phyloP scores from a whole-genome alignment of 805 yeast genomes.

The Candida easanensis region DNA sequence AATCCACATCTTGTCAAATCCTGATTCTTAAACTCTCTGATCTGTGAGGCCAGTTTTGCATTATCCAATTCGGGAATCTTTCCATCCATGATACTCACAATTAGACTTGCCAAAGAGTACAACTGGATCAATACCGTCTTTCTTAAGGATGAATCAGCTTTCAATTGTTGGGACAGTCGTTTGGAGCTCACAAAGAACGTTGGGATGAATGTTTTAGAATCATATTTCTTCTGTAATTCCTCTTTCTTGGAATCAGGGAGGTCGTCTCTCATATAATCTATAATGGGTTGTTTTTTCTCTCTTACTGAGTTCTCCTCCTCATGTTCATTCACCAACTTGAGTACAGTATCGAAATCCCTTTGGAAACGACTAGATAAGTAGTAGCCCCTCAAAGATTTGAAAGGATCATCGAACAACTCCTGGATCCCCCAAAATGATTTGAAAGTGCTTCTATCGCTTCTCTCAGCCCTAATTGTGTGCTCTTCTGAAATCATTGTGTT shows the following conservation, averaged over 20 bases:
- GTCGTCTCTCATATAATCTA: slow-evolving; percentile 3
- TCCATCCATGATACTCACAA: not conserved
- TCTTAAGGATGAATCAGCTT: slow-evolving; percentile 17
- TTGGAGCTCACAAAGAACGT: slow-evolving; percentile 15
- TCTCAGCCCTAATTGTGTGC: not conserved
- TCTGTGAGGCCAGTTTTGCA: not conserved
- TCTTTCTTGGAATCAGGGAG: slow-evolving; percentile 9
- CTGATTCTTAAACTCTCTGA: not conserved
- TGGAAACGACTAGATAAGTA: not conserved
- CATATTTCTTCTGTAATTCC: slow-evolving; percentile 14
- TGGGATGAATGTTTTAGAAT: slow-evolving; percentile 18
- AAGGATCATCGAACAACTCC: slow-evolving; percentile 19
- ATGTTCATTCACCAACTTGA: not conserved
- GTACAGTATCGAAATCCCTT: not conserved
- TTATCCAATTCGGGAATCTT: not conserved
- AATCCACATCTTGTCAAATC: not conserved
- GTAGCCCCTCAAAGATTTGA: not conserved
- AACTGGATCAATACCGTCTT: slow-evolving; percentile 15
- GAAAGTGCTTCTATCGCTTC: not conserved
- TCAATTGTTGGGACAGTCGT: slow-evolving; percentile 18
- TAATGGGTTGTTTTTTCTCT: not conserved
- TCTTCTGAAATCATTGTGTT: slow-evolving; percentile 17
- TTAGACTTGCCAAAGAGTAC: not conserved
- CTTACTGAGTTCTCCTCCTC: not conserved
- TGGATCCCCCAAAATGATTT: slow-evolving; percentile 22